These are phyloP conservation scores for Chlamydomonas sp. DNA, from an alignment of 139 green algal genomes.

Conservation along the genomic window DNA sequence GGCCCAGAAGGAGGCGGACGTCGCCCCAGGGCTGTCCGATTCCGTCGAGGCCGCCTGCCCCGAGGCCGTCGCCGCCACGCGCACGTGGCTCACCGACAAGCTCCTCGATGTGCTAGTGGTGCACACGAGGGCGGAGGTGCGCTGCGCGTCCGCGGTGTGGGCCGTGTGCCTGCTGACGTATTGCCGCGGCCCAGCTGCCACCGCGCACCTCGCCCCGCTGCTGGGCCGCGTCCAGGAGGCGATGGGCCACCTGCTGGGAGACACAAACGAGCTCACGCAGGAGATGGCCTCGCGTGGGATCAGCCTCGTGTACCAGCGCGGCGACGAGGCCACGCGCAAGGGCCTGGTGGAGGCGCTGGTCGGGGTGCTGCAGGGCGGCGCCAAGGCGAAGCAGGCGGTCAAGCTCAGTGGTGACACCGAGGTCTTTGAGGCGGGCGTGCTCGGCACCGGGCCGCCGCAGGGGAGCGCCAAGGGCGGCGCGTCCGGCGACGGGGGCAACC, in stretches of 20 bases:
- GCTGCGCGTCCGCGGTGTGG: slow-evolving; percentile 66
- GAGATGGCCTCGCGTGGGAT: slow-evolving; percentile 74
- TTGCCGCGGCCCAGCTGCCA: slow-evolving; percentile 35
- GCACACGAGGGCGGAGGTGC: slow-evolving; percentile 49
- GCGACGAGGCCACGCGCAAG: slow-evolving; percentile 40
- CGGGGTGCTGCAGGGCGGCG: slow-evolving; percentile 34
- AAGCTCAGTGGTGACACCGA: slow-evolving; percentile 39
- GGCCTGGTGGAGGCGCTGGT: slow-evolving; percentile 60
- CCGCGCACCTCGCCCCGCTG: slow-evolving; percentile 36
- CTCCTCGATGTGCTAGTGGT: slow-evolving; percentile 56
- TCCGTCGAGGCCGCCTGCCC: too few species aligned
- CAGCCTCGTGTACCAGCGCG: slow-evolving; percentile 66
- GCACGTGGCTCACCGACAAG: neutral
- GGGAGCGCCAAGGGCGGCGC: too few species aligned
- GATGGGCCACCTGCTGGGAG: slow-evolving; percentile 69
- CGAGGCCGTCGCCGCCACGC: neutral
- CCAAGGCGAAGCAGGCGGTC: neutral
- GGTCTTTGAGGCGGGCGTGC: slow-evolving; percentile 9
- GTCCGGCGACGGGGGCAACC: neutral
- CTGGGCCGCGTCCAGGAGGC: slow-evolving; percentile 59
- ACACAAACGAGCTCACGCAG: slow-evolving; percentile 56
- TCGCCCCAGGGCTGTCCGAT: neutral
- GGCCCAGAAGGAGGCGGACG: neutral
- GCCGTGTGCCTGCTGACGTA: slow-evolving; percentile 71
- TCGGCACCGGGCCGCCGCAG: neutral